Conservation (phyloP, 352 stramenopile species). For the Phytophthora niederhauseri region DNA sequence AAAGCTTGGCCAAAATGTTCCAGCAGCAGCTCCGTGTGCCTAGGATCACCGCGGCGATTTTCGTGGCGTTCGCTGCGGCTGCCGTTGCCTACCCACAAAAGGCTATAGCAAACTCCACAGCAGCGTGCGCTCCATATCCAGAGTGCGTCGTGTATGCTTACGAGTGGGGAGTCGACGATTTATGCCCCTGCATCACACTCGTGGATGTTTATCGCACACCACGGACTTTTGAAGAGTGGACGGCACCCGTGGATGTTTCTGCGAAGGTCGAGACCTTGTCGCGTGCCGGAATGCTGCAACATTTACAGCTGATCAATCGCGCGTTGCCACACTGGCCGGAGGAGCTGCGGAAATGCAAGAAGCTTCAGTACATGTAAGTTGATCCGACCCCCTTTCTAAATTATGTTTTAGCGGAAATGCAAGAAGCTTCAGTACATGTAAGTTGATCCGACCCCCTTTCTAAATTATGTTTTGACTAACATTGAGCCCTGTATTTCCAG, state of each 20-base stretch:
- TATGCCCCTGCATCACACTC: slow-evolving; percentile 12
- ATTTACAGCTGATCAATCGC: slow-evolving; percentile 48
- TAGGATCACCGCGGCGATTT: slow-evolving; percentile 11
- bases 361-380: slow-evolving; percentile 45
- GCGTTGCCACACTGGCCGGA: slow-evolving; percentile 23
- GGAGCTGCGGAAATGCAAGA: slow-evolving; percentile 25
- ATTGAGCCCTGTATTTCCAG: slow-evolving; percentile 11
- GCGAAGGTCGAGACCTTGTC: slow-evolving; percentile 25
- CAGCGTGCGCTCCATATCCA: slow-evolving; percentile 9
- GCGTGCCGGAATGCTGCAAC: slow-evolving; percentile 32
- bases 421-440: slow-evolving; percentile 42
- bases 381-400: no score
- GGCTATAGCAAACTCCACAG: not conserved
- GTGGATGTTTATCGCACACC: slow-evolving; percentile 11
- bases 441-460: slow-evolving; percentile 2
- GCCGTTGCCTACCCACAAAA: slow-evolving; percentile 13
- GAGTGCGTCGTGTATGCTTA: slow-evolving; percentile 26
- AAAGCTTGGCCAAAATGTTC: slow-evolving; percentile 10
- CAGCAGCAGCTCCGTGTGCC: slow-evolving; percentile 11
- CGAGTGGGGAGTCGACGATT: slow-evolving; percentile 1
- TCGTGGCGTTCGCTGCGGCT: slow-evolving; percentile 12
- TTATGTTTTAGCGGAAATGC: no score
- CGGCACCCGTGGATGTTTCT: slow-evolving; percentile 17
- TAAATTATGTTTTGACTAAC: no score
- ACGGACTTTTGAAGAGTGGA: slow-evolving; percentile 12